A percentile compares a stretch with the other conserved stretches of the same genome.
phyloP scores from a whole-genome alignment of 768 basidiomycete genomes.

The Lepiota brunneoincarnata region DNA sequence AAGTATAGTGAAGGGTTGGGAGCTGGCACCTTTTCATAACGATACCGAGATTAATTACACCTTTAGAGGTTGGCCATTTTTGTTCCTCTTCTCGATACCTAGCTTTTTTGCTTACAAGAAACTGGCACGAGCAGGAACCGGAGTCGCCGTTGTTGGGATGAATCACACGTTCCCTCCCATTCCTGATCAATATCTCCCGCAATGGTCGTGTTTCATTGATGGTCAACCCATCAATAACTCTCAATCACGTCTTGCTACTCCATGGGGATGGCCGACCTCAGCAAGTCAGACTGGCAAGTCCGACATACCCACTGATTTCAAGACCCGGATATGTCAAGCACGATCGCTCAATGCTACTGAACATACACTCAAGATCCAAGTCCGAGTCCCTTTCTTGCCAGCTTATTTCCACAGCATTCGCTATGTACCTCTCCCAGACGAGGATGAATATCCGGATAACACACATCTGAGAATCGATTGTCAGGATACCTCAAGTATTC shows the following conservation, averaged over 20 bases:
- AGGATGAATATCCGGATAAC: not conserved
- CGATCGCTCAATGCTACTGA: not conserved
- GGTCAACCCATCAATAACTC: not conserved
- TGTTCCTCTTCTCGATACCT: not conserved
- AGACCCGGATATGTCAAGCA: not conserved
- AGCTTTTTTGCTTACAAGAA: not conserved
- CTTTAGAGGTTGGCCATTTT: not conserved
- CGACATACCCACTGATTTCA: slow-evolving; percentile 3
- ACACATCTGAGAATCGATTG: not conserved
- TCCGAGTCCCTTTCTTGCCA: not conserved
- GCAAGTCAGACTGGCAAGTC: no score
- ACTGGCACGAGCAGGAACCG: not conserved
- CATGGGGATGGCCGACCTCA: no score
- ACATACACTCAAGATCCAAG: not conserved
- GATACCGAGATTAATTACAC: no score
- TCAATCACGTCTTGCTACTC: not conserved
- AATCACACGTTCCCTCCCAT: not conserved
- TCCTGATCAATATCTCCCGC: not conserved
- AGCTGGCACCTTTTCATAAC: no score
- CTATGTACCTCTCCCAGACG: not conserved
- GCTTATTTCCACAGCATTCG: slow-evolving; percentile 8
- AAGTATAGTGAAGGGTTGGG: no score
- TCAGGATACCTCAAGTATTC: not conserved
- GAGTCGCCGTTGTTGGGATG: slow-evolving; percentile 1
- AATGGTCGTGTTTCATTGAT: not conserved